Evolutionary conservation across 352 stramenopile genomes (phyloP).

Genomic region (Pythium sp.): DNA sequence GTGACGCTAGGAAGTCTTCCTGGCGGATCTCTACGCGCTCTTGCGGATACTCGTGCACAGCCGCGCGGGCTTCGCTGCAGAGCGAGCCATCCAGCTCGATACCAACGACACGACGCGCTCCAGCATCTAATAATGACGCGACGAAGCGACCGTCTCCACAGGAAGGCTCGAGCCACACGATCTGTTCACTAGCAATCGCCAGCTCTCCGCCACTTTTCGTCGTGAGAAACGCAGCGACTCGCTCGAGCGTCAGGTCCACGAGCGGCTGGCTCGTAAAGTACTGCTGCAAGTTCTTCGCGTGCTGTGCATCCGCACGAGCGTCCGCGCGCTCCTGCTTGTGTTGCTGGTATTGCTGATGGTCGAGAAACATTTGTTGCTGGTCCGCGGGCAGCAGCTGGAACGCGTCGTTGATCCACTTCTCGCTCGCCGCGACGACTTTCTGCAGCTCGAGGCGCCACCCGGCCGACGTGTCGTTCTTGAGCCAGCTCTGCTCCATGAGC

Average conservation of each 20-base stretch:
- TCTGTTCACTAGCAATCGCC: conserved; percentile 11
- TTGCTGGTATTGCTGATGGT: conserved; percentile 44
- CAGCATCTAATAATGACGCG: conserved; percentile 30
- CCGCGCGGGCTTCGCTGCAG: conserved; percentile 15
- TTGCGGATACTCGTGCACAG: conserved; percentile 12
- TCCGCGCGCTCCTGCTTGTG: conserved; percentile 25
- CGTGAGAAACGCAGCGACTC: conserved; percentile 21
- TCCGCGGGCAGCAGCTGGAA: conserved; percentile 27
- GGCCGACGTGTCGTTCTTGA: conserved; percentile 28
- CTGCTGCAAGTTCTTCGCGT: conserved; percentile 61
- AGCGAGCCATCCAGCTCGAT: conserved; percentile 53
- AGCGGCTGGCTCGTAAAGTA: conserved; percentile 62
- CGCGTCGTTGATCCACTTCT: conserved; percentile 51
- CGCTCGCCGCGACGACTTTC: conserved; percentile 56
- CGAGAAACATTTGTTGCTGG: conserved; percentile 40
- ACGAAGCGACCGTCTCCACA: conserved; percentile 69
- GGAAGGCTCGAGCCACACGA: conserved; percentile 68
- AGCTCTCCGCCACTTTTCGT: not conserved
- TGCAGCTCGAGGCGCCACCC: conserved; percentile 60
- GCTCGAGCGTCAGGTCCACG: conserved; percentile 36
- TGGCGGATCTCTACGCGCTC: conserved; percentile 26
- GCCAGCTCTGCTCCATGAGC: conserved; percentile 51
- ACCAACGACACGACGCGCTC: conserved; percentile 42
- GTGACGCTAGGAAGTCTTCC: conserved; percentile 56
- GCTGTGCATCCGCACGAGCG: conserved; percentile 26